phyloP scores from a whole-genome alignment of 2,329 filamentous ascomycete species.

The Alternaria hordeiaustralica region DNA sequence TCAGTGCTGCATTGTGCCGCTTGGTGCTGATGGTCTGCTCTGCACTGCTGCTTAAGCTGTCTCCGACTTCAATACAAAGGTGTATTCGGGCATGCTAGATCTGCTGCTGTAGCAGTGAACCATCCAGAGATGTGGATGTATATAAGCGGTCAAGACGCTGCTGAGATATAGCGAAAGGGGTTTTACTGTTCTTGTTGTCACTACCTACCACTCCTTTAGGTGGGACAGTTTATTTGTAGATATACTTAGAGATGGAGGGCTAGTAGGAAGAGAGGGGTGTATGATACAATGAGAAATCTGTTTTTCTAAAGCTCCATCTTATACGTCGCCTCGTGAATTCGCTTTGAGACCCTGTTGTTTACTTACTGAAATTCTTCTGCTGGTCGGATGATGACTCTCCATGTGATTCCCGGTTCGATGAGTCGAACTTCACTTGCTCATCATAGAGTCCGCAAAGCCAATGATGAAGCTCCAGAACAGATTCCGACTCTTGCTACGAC shows the following conservation, averaged over 20 bases:
- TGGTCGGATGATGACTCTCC: fast-evolving
- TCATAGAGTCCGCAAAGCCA: not conserved
- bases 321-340: not conserved
- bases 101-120: not conserved
- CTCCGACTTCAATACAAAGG: not conserved
- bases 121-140: not conserved
- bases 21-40: constrained; percentile 20
- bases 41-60: constrained; percentile 21
- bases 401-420: not conserved
- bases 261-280: not conserved
- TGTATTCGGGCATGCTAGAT: not conserved
- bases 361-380: not conserved
- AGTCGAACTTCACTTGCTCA: not conserved
- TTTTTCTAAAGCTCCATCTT: not conserved
- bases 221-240: not conserved
- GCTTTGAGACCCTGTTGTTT: not conserved
- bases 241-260: not conserved
- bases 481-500: not conserved
- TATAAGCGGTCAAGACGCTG: not conserved
- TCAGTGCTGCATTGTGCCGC: constrained; percentile 25
- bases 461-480: not conserved
- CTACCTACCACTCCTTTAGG: not conserved
- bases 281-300: not conserved
- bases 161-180: not conserved
- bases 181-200: not conserved